phyloP scores from a whole-genome alignment of 306 rosid genomes.

The Clitoria ternatea region DNA sequence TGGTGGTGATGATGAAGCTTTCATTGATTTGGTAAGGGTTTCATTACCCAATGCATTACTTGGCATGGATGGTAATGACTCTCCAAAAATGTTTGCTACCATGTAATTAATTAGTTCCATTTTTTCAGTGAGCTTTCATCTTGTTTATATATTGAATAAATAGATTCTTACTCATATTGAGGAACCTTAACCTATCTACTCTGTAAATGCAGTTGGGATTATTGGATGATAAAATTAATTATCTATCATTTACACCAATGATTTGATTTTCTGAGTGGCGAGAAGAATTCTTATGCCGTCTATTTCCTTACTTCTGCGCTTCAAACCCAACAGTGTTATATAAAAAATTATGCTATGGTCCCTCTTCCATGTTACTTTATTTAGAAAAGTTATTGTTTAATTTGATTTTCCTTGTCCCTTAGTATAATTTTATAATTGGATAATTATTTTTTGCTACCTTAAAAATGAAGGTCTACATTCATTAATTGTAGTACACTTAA shows the following conservation, averaged over 20 bases:
- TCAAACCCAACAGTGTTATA: constrained; percentile 93
- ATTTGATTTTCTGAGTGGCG: constrained; percentile 92
- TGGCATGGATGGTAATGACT: constrained; percentile 99
- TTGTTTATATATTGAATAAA: constrained; percentile 2
- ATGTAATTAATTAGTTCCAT: constrained; percentile 95
- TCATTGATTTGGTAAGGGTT: constrained; percentile 76
- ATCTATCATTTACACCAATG: constrained; percentile 75
- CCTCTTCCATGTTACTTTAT: constrained; percentile 19
- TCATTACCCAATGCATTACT: constrained; percentile 94
- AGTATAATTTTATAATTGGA: background rate
- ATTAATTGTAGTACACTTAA: constrained; percentile 64
- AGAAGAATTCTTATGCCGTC: constrained; percentile 96
- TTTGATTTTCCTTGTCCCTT: constrained; percentile 20
- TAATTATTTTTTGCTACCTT: constrained; percentile 42
- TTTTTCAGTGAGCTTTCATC: constrained; percentile 73
- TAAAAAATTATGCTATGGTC: constrained; percentile 41
- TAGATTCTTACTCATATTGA: constrained; percentile 5
- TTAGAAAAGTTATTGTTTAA: background rate
- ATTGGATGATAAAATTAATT: constrained; percentile 69
- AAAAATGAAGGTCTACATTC: constrained; percentile 92
- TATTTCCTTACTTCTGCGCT: constrained; percentile 86
- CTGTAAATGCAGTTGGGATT: constrained; percentile 73
- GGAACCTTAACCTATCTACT: constrained; percentile 17
- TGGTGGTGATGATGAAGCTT: constrained; percentile 58
- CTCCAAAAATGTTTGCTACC: constrained; percentile 99